Percentiles rank a stretch among this genome's conserved stretches.
phyloP scores from a whole-genome alignment of 768 basidiomycete species.

The Leccinum barrowsii region DNA sequence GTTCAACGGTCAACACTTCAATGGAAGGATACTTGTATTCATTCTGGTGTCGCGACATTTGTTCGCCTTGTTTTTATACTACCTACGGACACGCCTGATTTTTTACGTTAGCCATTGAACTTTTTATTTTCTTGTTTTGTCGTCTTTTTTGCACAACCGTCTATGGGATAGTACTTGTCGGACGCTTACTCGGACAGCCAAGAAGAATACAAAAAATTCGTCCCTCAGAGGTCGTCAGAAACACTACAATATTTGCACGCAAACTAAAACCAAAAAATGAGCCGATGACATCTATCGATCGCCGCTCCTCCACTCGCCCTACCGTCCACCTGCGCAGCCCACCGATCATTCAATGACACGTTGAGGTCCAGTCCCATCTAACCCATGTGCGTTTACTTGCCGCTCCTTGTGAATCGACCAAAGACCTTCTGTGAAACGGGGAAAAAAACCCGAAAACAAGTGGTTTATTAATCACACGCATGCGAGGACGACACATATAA shows the following conservation, averaged over 20 bases:
- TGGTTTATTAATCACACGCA: constrained; percentile 24
- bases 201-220: not conserved
- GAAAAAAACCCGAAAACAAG: not conserved
- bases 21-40: too few relatives aligned
- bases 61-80: too few relatives aligned
- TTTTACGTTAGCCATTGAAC: too few relatives aligned
- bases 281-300: not conserved
- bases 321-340: not conserved
- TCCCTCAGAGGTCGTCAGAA: not conserved
- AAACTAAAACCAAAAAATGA: not conserved
- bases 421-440: constrained; percentile 28
- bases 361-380: not conserved
- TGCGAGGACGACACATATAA: constrained; percentile 2
- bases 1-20: not conserved
- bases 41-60: too few relatives aligned
- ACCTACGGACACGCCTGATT: too few relatives aligned
- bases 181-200: not conserved
- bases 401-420: constrained; percentile 20
- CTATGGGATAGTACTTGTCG: too few relatives aligned
- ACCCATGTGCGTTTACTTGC: constrained; percentile 19
- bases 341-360: not conserved
- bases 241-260: not conserved
- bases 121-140: too few relatives aligned
- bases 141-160: too few relatives aligned
- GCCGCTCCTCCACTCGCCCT: not conserved